Conservation (phyloP, 2,329 filamentous ascomycete species). For the Epichloe baconii region DNA sequence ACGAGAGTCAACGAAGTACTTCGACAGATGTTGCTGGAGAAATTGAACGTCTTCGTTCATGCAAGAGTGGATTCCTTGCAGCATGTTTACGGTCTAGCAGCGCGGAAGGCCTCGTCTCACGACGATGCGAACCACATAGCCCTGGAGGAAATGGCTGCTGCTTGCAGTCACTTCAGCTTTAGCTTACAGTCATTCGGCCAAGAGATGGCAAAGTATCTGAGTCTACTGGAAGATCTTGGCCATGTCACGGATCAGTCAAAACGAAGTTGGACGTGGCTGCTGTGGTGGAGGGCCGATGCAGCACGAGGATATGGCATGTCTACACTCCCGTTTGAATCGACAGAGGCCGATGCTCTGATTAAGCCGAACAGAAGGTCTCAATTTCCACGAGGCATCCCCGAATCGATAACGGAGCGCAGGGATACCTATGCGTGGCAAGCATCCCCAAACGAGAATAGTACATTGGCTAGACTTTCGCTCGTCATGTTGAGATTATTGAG, state of each 20-base stretch:
- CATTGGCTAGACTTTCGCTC: conserved; percentile 28
- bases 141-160: conserved; percentile 83
- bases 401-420: conserved; percentile 30
- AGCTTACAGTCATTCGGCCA: conserved; percentile 77
- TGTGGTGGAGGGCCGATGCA: conserved; percentile 45
- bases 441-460: conserved; percentile 25
- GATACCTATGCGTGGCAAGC: conserved; percentile 37
- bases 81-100: conserved; percentile 62
- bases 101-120: conserved; percentile 45
- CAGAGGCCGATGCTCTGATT: conserved; percentile 24
- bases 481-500: conserved; percentile 27
- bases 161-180: conserved; percentile 85
- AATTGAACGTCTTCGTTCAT: conserved; percentile 58
- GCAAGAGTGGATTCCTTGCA: conserved; percentile 61
- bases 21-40: conserved; percentile 58
- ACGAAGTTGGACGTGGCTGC: conserved; percentile 65
- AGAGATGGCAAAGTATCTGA: conserved; percentile 67
- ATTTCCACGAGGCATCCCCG: conserved; percentile 35
- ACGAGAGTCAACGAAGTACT: conserved; percentile 59
- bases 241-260: conserved; percentile 47
- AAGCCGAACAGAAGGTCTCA: conserved; percentile 32
- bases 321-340: conserved; percentile 10
- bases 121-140: conserved; percentile 70
- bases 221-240: conserved; percentile 70
- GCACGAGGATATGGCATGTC: conserved; percentile 6